Evolutionary conservation across 208 protist genomes (phyloP).

Genomic region (Trichomonas vaginalis): DNA sequence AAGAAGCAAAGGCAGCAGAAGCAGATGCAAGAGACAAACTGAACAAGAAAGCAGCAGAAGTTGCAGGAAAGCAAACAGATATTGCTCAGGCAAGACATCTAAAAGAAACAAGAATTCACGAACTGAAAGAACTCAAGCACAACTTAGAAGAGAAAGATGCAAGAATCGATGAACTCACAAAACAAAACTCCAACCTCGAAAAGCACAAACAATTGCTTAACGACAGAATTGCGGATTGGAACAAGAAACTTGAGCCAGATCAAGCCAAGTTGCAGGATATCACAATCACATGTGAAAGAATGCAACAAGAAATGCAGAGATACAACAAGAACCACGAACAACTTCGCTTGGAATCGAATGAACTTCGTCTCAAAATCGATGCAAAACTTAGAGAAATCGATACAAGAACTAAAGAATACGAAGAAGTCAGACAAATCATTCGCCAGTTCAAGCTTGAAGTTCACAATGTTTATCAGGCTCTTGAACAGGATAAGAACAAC

Average conservation of each 20-base stretch:
- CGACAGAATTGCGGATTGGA: background rate
- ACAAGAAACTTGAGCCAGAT: background rate
- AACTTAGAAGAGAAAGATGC: background rate
- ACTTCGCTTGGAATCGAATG: background rate
- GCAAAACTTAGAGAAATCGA: background rate
- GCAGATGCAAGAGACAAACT: background rate
- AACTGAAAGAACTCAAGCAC: background rate
- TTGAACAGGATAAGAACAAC: background rate
- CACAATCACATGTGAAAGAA: background rate
- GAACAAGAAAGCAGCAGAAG: background rate
- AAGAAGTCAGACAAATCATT: background rate
- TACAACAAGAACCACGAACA: background rate
- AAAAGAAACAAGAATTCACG: background rate
- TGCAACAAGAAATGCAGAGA: constrained; percentile 1
- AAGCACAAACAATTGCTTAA: background rate
- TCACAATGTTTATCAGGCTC: background rate
- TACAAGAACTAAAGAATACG: background rate
- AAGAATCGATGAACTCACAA: background rate
- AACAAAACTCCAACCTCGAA: background rate
- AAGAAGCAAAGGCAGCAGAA: background rate
- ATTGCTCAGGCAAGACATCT: background rate
- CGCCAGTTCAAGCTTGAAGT: background rate
- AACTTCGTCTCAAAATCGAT: background rate
- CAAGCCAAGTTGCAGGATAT: background rate
- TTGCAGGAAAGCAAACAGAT: background rate